These are phyloP conservation scores for Solanum ossicruentum DNA, from an alignment of 257 asterid species.

Conservation along the genomic window DNA sequence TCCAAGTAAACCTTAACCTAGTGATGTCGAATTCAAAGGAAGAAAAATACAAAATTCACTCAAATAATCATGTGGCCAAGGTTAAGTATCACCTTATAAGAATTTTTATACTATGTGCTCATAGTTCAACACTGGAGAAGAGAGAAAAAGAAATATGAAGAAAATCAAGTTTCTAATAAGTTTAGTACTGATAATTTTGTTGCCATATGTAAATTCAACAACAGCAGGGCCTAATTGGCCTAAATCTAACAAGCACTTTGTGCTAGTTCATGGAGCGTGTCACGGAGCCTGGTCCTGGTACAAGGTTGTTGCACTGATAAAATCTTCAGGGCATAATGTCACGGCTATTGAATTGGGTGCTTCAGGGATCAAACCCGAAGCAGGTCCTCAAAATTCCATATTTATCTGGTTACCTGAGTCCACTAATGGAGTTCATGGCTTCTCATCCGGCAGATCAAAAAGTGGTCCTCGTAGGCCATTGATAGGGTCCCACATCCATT, in stretches of 20 bases:
- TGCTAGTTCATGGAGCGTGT: slow-evolving; percentile 22
- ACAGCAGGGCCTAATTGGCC: too few species aligned
- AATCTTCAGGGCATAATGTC: slow-evolving; percentile 15
- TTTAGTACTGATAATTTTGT: background rate
- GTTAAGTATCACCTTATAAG: background rate
- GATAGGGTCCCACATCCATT: too few species aligned
- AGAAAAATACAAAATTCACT: background rate
- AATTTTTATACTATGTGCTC: background rate
- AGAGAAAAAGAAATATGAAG: background rate
- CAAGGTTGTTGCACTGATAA: slow-evolving; percentile 9
- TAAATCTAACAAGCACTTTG: slow-evolving; percentile 3
- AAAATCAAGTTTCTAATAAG: background rate
- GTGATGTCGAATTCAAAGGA: background rate
- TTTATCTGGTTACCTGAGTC: slow-evolving; percentile 11
- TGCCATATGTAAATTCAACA: background rate
- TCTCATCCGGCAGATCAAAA: slow-evolving; percentile 8
- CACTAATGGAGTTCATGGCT: slow-evolving; percentile 16
- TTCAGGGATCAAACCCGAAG: slow-evolving; percentile 15
- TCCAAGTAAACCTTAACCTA: background rate
- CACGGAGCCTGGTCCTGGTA: slow-evolving; percentile 36
- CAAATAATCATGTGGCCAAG: background rate
- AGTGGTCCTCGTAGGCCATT: slow-evolving; percentile 11
- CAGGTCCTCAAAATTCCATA: background rate
- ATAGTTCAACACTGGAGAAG: background rate
- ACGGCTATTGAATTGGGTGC: slow-evolving; percentile 23